A percentile compares a stretch with the other conserved stretches of the same genome.
phyloP scores from a whole-genome alignment of 331 rosid species.

The Malus hybrid region DNA sequence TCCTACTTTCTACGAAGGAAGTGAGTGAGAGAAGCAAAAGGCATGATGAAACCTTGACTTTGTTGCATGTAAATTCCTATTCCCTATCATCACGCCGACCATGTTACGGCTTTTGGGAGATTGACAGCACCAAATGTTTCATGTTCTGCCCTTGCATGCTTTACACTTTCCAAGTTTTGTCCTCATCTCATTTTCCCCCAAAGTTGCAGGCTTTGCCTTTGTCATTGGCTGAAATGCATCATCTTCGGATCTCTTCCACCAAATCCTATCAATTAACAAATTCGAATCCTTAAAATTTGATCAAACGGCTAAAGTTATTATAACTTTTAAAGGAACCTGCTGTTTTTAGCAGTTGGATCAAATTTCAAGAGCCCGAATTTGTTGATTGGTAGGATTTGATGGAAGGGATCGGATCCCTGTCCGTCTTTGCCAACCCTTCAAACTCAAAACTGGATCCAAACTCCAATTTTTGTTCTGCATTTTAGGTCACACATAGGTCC shows the following conservation, averaged over 20 bases:
- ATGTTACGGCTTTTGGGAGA: conserved; percentile 38
- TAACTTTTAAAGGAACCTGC: accelerated
- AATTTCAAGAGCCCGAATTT: accelerated
- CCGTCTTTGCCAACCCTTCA: neutral
- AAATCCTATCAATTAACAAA: too few relatives aligned
- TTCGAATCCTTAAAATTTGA: too few relatives aligned
- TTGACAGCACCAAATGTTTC: neutral
- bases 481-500: conserved; percentile 47
- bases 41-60: conserved; percentile 44
- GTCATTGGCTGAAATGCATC: accelerated
- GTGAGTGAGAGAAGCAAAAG: neutral
- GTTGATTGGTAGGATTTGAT: too few relatives aligned
- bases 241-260: too few relatives aligned
- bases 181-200: conserved; percentile 14
- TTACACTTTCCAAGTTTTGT: conserved; percentile 22
- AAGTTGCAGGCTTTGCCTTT: conserved; percentile 13
- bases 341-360: too few relatives aligned
- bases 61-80: conserved; percentile 10
- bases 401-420: too few relatives aligned
- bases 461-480: conserved; percentile 23
- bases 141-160: conserved; percentile 10
- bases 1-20: too few relatives aligned
- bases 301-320: too few relatives aligned
- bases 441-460: conserved; percentile 12
- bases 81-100: conserved; percentile 51